phyloP scores from a whole-genome alignment of 2,329 filamentous ascomycete genomes.

The Apiospora sp. region DNA sequence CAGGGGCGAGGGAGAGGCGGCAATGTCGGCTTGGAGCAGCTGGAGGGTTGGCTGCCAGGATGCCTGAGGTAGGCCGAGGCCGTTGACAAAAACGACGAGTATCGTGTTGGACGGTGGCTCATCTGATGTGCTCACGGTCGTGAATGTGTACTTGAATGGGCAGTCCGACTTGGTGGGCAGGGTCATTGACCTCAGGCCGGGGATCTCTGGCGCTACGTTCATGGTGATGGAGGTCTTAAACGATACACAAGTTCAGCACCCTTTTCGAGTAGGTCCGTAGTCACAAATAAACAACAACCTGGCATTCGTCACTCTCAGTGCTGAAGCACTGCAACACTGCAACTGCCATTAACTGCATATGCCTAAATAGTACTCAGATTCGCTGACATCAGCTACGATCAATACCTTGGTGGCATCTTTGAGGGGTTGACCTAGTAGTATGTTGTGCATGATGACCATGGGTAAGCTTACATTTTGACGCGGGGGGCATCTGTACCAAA shows the following conservation, averaged over 20 bases:
- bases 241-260: background rate
- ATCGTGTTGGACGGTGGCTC: background rate
- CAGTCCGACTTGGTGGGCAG: constrained; percentile 9
- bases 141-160: constrained; percentile 21
- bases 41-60: constrained; percentile 5
- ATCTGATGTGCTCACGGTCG: background rate
- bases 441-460: background rate
- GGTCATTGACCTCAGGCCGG: background rate
- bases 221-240: background rate
- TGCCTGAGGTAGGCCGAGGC: constrained; percentile 18
- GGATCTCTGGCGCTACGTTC: background rate
- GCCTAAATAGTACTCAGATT: too few relatives aligned
- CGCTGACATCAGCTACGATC: background rate
- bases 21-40: background rate
- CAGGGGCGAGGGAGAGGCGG: background rate
- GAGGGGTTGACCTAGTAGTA: background rate
- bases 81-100: constrained; percentile 25
- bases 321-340: background rate
- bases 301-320: background rate
- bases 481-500: background rate
- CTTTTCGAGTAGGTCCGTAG: background rate
- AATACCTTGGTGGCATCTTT: background rate
- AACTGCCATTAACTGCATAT: background rate
- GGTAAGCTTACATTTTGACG: background rate
- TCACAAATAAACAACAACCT: background rate